Conservation (phyloP, 2,329 filamentous ascomycete species). For the Ophiocordyceps unilateralis region DNA sequence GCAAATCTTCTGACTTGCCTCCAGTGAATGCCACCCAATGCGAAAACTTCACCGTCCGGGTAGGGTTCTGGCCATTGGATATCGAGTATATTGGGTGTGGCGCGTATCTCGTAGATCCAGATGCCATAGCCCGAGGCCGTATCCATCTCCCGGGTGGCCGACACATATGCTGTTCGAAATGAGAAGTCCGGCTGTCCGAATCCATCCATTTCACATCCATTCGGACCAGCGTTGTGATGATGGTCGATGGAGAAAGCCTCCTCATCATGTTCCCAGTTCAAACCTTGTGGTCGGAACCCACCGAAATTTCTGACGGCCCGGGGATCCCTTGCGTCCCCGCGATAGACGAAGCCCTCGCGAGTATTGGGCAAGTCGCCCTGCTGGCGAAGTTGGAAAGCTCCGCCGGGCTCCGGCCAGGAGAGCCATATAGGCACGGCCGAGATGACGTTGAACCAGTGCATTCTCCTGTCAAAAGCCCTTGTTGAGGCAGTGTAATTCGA, state of each 20-base stretch:
- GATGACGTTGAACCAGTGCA: background rate
- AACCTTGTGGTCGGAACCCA: conserved; percentile 2
- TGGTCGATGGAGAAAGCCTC: background rate
- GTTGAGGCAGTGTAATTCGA: too few relatives aligned
- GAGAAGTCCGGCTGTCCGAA: background rate
- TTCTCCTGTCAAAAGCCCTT: background rate
- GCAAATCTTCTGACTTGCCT: conserved; percentile 1
- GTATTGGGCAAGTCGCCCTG: too few relatives aligned
- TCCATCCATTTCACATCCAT: conserved; percentile 1
- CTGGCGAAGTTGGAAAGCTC: too few relatives aligned
- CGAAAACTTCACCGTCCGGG: conserved; percentile 2
- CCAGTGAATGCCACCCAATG: conserved; percentile 3
- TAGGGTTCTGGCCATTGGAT: background rate
- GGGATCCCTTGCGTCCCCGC: conserved; percentile 3
- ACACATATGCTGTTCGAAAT: conserved; percentile 1
- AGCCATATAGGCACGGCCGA: background rate
- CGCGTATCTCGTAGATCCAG: conserved; percentile 3
- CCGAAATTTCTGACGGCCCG: background rate
- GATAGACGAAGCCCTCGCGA: conserved; percentile 1
- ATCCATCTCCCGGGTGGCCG: background rate
- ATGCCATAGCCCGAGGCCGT: background rate
- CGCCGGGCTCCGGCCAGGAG: background rate
- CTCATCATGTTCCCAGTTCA: conserved; percentile 1
- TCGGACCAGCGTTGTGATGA: conserved; percentile 1
- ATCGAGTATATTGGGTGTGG: conserved; percentile 2